Evolutionary conservation across 1,139 yeast species (phyloP).

Genomic region (Kurtzmaniella quercitrusa): DNA sequence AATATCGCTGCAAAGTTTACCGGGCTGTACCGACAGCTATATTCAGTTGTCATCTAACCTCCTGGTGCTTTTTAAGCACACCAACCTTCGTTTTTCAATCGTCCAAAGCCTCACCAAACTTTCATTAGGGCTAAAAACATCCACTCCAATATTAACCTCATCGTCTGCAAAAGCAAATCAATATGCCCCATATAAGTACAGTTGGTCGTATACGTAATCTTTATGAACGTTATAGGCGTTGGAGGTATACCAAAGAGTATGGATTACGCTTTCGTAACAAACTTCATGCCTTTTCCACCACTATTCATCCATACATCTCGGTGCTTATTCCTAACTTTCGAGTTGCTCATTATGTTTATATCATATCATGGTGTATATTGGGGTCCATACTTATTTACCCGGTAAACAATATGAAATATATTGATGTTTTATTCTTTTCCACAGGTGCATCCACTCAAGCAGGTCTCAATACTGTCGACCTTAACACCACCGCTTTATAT

Average conservation of each 20-base stretch:
- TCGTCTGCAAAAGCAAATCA: background rate
- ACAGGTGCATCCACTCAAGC: slow-evolving; percentile 86
- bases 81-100: background rate
- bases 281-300: slow-evolving; percentile 21
- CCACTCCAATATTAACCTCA: background rate
- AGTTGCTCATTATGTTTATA: slow-evolving; percentile 72
- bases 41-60: background rate
- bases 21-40: background rate
- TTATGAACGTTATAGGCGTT: slow-evolving; percentile 4
- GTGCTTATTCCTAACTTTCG: slow-evolving; percentile 68
- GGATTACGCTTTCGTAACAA: slow-evolving; percentile 22
- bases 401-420: slow-evolving; percentile 58
- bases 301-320: slow-evolving; percentile 42
- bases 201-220: slow-evolving; percentile 1
- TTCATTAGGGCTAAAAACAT: background rate
- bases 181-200: background rate
- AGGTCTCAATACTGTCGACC: slow-evolving; percentile 77
- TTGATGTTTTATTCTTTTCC: slow-evolving; percentile 75
- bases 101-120: too few relatives aligned
- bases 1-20: background rate
- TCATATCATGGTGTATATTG: slow-evolving; percentile 49
- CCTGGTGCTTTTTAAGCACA: background rate
- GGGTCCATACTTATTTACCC: slow-evolving; percentile 78
- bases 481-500: slow-evolving; percentile 58
- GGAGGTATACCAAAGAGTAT: slow-evolving; percentile 5